phyloP scores from a whole-genome alignment of 2,329 filamentous ascomycete species.

The Penicillium fuscoglaucum region DNA sequence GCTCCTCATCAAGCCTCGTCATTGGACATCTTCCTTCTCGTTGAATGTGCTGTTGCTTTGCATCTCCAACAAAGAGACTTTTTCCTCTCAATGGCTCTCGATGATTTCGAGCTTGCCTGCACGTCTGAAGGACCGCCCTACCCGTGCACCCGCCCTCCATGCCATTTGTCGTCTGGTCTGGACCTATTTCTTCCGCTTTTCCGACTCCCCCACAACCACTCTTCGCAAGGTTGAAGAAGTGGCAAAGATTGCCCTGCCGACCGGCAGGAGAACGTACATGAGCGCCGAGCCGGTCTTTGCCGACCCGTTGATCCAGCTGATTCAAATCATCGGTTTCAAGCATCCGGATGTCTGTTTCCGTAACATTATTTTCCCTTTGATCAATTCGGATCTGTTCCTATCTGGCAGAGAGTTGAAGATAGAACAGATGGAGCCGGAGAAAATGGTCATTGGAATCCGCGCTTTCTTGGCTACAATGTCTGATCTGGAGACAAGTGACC shows the following conservation, averaged over 20 bases:
- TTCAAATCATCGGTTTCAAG: conserved; percentile 91
- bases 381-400: conserved; percentile 87
- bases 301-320: conserved; percentile 88
- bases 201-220: conserved; percentile 67
- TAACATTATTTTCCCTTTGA: conserved; percentile 88
- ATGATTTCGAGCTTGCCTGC: conserved; percentile 74
- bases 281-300: conserved; percentile 81
- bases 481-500: conserved; percentile 82
- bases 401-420: conserved; percentile 76
- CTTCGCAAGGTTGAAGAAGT: conserved; percentile 86
- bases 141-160: conserved; percentile 77
- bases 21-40: conserved; percentile 88
- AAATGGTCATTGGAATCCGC: conserved; percentile 94
- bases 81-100: conserved; percentile 82
- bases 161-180: conserved; percentile 87
- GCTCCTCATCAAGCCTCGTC: conserved; percentile 86
- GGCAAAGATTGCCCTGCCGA: conserved; percentile 77
- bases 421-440: conserved; percentile 91
- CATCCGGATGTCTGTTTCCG: conserved; percentile 92
- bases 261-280: conserved; percentile 75
- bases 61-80: conserved; percentile 79
- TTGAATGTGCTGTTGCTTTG: conserved; percentile 84
- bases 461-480: conserved; percentile 91
- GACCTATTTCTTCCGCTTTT: conserved; percentile 87
- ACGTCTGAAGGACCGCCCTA: conserved; percentile 78